Conservation (phyloP, 768 basidiomycete species). For the Hericium rajendrae region DNA sequence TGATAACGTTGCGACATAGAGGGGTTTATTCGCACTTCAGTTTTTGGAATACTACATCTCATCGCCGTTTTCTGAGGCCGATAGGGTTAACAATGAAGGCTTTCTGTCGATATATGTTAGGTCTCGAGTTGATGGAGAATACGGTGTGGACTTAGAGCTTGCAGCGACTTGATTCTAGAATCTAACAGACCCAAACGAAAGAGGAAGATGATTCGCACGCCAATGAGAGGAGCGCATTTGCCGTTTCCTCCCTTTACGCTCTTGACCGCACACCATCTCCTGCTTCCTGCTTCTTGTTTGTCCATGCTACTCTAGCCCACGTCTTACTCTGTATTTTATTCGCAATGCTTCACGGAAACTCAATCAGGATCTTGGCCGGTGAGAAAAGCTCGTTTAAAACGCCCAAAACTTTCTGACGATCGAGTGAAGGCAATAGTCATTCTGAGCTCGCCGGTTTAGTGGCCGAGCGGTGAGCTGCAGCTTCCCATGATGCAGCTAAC, state of each 20-base stretch:
- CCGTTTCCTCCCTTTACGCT: neutral
- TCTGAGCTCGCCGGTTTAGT: conserved; percentile 93
- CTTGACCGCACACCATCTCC: neutral
- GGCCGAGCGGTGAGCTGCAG: conserved; percentile 87
- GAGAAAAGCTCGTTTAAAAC: conserved; percentile 15
- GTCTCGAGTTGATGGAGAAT: too few species aligned
- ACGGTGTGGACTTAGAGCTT: too few species aligned
- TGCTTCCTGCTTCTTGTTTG: neutral
- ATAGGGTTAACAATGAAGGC: too few species aligned
- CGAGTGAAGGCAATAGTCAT: conserved; percentile 83
- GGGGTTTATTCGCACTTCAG: too few species aligned
- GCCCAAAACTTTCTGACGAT: conserved; percentile 11
- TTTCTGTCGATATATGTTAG: too few species aligned
- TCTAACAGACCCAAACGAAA: neutral
- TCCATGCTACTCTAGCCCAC: neutral
- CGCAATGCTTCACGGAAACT: conserved; percentile 74
- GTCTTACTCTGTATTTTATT: conserved; percentile 2
- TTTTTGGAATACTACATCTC: too few species aligned
- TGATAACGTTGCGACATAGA: too few species aligned
- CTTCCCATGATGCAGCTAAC: conserved; percentile 21
- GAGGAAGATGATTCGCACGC: neutral
- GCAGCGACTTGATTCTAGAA: too few species aligned
- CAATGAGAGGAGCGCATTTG: neutral
- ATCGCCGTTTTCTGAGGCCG: too few species aligned
- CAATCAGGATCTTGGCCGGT: conserved; percentile 70